Evolutionary conservation across 176 grass and related monocot species (phyloP), one percentile per base, ranked within the genome.

Genomic region (maize (Zea mays)): DNA sequence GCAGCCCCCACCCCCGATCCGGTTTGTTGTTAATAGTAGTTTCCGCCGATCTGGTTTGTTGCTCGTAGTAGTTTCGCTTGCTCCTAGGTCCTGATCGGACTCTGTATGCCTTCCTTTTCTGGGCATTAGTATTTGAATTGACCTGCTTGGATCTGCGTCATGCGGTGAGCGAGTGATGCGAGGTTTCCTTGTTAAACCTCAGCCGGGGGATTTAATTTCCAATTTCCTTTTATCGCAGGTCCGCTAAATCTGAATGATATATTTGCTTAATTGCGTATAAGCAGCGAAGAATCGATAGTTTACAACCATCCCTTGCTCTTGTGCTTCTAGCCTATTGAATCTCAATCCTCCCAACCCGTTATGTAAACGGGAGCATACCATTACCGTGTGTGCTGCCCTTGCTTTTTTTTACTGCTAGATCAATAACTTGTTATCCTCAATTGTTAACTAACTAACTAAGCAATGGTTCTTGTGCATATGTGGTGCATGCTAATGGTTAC

Each of bases 131-230:
- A 0, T 19, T 38, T 36, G 33, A 38, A 62, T 40, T 44, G 5
- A 56, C 21, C 7, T 50, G 56, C 38, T 45, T 50, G 33, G 81
- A 84, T 78, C 52, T 70, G 62, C 1, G 7, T 50, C 8, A 2
- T 5, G 10, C 36, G 76, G 11, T 51, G 36, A 66, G 47, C 36
- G 62, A 54, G 13, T 19, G 43, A 20, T 37, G 46, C 10, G 44
- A 54, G 46, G 62, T 27, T 78, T 41, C 7, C 48, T 72, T 72
- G 4, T 72, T 72, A 72, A 39, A 72, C 50, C 71, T 72, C 16
- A 17, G 69, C 8, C 4, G 14, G 38, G 68, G 14, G 46, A 10
- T 72, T 51, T 72, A 10, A 33, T 52, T 71, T 5, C 44, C 6
- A 36, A 2, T 65, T 42, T 15, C 1, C 17, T 6, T 7, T 54